Base-by-base conservation (phyloP, 2,329 filamentous ascomycete species). In the Hymenoscyphus salicellus region DNA sequence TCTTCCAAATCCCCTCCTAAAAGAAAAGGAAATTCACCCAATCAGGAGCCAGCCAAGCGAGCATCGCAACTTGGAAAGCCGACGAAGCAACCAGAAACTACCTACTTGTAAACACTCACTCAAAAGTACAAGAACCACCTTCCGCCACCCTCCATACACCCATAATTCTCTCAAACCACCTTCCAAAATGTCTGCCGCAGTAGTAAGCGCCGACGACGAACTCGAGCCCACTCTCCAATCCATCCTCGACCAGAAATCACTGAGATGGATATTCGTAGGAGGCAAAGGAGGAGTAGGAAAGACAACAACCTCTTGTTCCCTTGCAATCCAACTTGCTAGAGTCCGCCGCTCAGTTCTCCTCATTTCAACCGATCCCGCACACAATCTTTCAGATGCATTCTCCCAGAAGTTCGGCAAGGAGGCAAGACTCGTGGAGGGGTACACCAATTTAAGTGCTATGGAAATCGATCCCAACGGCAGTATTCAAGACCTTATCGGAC, bases 371-470 rank as follows among this genome's bases (percentile, higher is more conserved):
- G 95, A 99, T 79, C 95, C 95, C 61, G 95, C 95, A 61, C 95
- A 99, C 85, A 99, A 99, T 81, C 85, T 99, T 69, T 95, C 91
- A 72, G 95, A 99, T 81, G 95, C 95, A 66, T 99, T 99, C 80
- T 92, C 92, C 72, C 94, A 99, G 80, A 99, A 99, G 81, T 99
- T 99, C 75, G 95, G 95, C 82, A 99, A 99, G 83, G 95, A 99
- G 79, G 95, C 95, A 62, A 88, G 93, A 68, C 87, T 97, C 46
- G 85, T 99, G 70, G 89, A 97, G 72, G 95, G 95, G 71, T 97
- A 96, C 75, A 87, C 89, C 38, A 97, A 97, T 78, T 83, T 99
- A 71, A 96, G 92, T 76, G 95, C 95, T 68, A 99, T 99, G 95
- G 95, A 99, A 80, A 98, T 99, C 73, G 95, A 99, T 75, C 95